Conservation (phyloP, 2,329 filamentous ascomycete genomes). For the Aureobasidium vineae region DNA sequence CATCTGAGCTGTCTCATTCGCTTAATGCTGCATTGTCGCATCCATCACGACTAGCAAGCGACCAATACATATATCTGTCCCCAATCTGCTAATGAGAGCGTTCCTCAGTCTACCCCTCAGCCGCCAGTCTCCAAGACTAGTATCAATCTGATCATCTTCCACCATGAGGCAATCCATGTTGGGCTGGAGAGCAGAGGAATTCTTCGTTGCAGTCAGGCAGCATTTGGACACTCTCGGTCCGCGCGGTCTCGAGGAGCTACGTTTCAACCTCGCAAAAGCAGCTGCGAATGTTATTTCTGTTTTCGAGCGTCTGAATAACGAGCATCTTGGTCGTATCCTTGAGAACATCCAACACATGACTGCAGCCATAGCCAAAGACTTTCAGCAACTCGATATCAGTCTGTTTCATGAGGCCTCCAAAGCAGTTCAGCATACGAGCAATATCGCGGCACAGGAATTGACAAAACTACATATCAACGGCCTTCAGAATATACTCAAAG, state of each 20-base stretch:
- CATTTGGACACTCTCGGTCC: background rate
- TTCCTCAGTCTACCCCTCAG: background rate
- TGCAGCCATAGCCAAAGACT: background rate
- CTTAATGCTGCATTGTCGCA: background rate
- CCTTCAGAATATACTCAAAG: background rate
- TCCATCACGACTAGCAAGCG: background rate
- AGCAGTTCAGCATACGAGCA: background rate
- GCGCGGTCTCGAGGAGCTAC: background rate
- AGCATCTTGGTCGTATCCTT: background rate
- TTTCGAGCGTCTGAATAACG: background rate
- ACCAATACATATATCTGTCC: background rate
- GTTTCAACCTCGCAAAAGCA: background rate
- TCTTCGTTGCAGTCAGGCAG: background rate
- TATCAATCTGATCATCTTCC: background rate
- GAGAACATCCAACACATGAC: background rate
- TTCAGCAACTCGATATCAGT: background rate
- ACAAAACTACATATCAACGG: background rate
- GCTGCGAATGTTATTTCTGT: background rate
- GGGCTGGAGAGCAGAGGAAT: conserved; percentile 15
- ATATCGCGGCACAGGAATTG: background rate
- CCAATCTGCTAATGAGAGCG: background rate
- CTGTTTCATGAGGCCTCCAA: background rate
- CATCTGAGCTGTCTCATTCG: background rate
- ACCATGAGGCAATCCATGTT: conserved; percentile 8
- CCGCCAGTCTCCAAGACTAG: background rate